Conservation (phyloP, 2,329 filamentous ascomycete species). For the Verticillium nonalfalfae region DNA sequence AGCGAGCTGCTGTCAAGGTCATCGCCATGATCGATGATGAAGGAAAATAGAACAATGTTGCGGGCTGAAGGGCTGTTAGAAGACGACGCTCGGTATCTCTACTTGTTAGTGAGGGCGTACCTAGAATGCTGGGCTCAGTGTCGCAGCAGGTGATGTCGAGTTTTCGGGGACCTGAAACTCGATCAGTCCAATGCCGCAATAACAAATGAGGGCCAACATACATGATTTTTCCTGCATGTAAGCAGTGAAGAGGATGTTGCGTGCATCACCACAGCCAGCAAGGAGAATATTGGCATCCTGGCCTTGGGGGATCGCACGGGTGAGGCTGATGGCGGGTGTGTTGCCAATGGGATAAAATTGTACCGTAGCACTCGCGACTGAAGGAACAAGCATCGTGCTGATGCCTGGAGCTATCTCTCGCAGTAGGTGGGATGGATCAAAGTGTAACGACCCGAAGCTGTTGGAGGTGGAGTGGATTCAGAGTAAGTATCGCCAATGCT, state of each 20-base stretch:
- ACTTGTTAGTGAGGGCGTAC: conserved; percentile 23
- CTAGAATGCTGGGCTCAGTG: conserved; percentile 39
- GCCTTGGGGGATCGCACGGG: conserved; percentile 39
- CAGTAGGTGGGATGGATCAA: too few relatives aligned
- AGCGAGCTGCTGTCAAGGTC: conserved; percentile 19
- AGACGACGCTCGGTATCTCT: not conserved
- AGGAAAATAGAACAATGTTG: conserved; percentile 45
- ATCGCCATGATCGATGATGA: conserved; percentile 36
- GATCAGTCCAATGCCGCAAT: not conserved
- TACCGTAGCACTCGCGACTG: conserved; percentile 19
- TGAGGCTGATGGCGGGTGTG: conserved; percentile 44
- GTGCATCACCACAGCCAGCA: conserved; percentile 50
- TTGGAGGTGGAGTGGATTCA: too few relatives aligned
- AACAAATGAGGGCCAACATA: not conserved
- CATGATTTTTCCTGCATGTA: conserved; percentile 18
- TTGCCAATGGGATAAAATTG: conserved; percentile 46
- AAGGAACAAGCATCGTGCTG: conserved; percentile 29
- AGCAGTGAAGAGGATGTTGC: conserved; percentile 49
- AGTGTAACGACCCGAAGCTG: too few relatives aligned
- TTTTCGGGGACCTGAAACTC: conserved; percentile 24
- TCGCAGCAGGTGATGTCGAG: conserved; percentile 55
- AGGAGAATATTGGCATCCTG: conserved; percentile 43
- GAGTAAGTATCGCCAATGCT: too few relatives aligned
- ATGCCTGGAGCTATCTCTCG: too few relatives aligned
- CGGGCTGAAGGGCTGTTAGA: conserved; percentile 32